phyloP scores from a whole-genome alignment of 2,329 filamentous ascomycete genomes.

The Colletotrichum sansevieriae region DNA sequence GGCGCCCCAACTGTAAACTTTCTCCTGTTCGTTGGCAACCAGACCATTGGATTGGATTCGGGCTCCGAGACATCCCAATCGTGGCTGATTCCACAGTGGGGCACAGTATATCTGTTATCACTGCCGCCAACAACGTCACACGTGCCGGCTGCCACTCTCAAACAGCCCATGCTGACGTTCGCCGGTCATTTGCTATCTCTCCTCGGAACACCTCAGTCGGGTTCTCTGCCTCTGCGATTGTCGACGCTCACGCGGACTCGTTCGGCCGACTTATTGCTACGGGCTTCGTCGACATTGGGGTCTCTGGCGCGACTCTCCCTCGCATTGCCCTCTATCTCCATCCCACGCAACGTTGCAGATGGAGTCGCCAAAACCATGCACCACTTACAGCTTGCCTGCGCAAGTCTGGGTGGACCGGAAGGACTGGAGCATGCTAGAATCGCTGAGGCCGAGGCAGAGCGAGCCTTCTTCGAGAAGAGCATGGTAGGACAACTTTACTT shows the following conservation, averaged over 20 bases:
- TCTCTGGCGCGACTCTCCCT: conserved; percentile 87
- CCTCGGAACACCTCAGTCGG: conserved; percentile 84
- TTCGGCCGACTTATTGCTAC: conserved; percentile 85
- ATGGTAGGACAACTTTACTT: conserved; percentile 99
- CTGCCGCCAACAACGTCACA: conserved; percentile 59
- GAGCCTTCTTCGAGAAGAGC: conserved; percentile 97
- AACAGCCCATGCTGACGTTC: conserved; percentile 88
- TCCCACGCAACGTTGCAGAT: conserved; percentile 86
- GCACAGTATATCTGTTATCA: conserved; percentile 73
- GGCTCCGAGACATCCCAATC: conserved; percentile 67
- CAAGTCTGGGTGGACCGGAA: conserved; percentile 72
- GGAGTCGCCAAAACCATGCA: conserved; percentile 84
- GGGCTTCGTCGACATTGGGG: conserved; percentile 93
- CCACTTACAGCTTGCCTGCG: conserved; percentile 83
- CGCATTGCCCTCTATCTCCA: conserved; percentile 90
- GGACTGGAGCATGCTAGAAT: conserved; percentile 85
- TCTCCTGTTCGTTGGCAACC: conserved; percentile 87
- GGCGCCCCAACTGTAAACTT: conserved; percentile 96
- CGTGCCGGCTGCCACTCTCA: conserved; percentile 75
- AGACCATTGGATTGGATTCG: conserved; percentile 71
- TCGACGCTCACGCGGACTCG: conserved; percentile 88
- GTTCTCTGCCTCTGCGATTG: conserved; percentile 86
- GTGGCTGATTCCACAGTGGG: conserved; percentile 98
- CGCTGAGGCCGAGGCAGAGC: conserved; percentile 90
- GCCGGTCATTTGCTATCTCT: conserved; percentile 90